These are phyloP conservation scores for Albifimbria verrucaria DNA, from an alignment of 2,329 filamentous ascomycete genomes.

Conservation along the genomic window DNA sequence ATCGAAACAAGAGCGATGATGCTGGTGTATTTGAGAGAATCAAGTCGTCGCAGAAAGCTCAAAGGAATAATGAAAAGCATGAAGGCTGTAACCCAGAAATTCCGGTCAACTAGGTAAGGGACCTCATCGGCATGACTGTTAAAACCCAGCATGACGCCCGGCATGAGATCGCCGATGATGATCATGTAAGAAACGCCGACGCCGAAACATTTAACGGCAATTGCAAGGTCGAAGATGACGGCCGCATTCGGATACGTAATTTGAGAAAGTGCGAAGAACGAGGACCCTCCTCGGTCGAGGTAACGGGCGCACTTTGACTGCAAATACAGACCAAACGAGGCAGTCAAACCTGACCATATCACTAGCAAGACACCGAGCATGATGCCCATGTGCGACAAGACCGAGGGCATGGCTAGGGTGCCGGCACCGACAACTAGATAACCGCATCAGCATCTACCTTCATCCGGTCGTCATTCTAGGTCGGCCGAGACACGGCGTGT, in stretches of 20 bases:
- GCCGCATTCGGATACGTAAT: conserved; percentile 95
- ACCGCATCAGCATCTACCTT: conserved; percentile 15
- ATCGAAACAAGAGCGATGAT: conserved; percentile 89
- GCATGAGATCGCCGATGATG: conserved; percentile 98
- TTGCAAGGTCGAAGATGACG: conserved; percentile 91
- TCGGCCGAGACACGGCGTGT: neutral
- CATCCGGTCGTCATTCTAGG: neutral
- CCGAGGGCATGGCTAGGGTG: conserved; percentile 91
- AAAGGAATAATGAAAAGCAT: conserved; percentile 95
- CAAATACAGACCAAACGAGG: conserved; percentile 91
- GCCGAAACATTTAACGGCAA: conserved; percentile 96
- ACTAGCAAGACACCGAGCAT: conserved; percentile 80
- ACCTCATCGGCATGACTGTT: conserved; percentile 56
- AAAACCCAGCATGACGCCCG: conserved; percentile 84
- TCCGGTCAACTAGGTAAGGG: conserved; percentile 78
- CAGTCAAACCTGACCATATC: conserved; percentile 83
- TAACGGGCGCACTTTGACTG: conserved; percentile 92
- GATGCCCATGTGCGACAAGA: conserved; percentile 94
- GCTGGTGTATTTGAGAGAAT: conserved; percentile 97
- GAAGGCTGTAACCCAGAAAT: conserved; percentile 98
- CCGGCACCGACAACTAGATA: conserved; percentile 84
- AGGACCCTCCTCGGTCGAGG: conserved; percentile 80
- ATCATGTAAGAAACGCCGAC: conserved; percentile 97
- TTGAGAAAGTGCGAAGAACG: conserved; percentile 96
- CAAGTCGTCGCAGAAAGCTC: conserved; percentile 84